phyloP scores from a whole-genome alignment of 805 yeast species.

The Wickerhamiella nectarea region DNA sequence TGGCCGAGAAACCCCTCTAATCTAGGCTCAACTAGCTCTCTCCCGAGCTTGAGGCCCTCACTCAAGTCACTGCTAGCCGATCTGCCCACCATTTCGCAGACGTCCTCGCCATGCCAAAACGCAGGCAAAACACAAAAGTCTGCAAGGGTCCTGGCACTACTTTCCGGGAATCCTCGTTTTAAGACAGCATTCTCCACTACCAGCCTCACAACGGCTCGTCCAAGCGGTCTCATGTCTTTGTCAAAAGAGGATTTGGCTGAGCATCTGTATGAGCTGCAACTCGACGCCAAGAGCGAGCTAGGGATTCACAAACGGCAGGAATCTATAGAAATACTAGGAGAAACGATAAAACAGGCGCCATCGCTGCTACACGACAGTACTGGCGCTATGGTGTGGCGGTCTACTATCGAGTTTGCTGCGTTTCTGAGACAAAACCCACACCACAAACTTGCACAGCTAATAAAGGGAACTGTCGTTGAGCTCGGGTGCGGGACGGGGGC shows the following conservation, averaged over 20 bases:
- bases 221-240: not conserved
- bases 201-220: not conserved
- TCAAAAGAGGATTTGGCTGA: not conserved
- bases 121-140: not conserved
- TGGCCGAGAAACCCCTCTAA: not conserved
- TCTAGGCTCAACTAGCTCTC: not conserved
- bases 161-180: not conserved
- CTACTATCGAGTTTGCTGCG: constrained; percentile 13
- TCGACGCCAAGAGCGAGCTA: not conserved
- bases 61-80: not conserved
- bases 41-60: not conserved
- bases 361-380: constrained; percentile 16
- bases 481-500: constrained; percentile 21
- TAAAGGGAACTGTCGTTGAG: constrained; percentile 13
- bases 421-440: constrained; percentile 7
- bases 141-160: not conserved
- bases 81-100: not conserved
- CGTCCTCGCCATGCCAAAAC: not conserved
- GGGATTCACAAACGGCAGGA: not conserved
- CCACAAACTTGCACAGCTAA: not conserved
- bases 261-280: constrained; percentile 10
- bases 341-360: constrained; percentile 13
- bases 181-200: not conserved
- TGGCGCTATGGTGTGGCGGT: constrained; percentile 19
- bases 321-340: constrained; percentile 6